Conservation (phyloP, 176 grass and related monocot genomes). For the Triticum urartu region DNA sequence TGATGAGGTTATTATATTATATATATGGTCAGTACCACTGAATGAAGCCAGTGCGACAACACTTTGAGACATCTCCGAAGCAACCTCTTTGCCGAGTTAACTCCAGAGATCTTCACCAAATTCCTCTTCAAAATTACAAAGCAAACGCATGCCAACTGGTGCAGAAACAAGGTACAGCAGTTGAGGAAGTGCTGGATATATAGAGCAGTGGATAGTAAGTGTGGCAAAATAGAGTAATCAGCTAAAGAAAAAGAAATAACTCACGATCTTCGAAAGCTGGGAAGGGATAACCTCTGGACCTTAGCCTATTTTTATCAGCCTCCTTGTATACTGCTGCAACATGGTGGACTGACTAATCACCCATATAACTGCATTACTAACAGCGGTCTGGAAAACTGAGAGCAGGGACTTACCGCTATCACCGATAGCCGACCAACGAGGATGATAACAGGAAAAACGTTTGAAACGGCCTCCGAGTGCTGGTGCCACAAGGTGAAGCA, state of each 20-base stretch:
- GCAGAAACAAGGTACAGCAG: neutral
- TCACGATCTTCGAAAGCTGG: neutral
- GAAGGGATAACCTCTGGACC: neutral
- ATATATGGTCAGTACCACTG: neutral
- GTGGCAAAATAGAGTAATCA: neutral
- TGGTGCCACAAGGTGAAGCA: neutral
- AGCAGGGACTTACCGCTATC: neutral
- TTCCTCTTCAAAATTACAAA: conserved; percentile 7
- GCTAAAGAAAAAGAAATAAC: neutral
- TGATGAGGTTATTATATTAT: neutral
- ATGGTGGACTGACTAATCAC: neutral
- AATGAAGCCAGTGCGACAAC: neutral
- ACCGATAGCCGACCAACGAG: neutral
- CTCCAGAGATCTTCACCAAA: neutral
- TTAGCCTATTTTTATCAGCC: neutral
- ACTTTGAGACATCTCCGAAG: neutral
- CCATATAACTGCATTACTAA: neutral
- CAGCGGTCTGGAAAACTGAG: neutral
- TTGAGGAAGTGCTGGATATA: neutral
- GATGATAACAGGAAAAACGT: neutral
- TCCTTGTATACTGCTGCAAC: neutral
- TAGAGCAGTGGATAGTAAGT: neutral
- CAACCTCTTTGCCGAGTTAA: neutral
- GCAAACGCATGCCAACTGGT: neutral
- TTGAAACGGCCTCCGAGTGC: neutral